Base-by-base conservation (phyloP, 2,329 filamentous ascomycete genomes). In the Drechslerella coelobrocha region DNA sequence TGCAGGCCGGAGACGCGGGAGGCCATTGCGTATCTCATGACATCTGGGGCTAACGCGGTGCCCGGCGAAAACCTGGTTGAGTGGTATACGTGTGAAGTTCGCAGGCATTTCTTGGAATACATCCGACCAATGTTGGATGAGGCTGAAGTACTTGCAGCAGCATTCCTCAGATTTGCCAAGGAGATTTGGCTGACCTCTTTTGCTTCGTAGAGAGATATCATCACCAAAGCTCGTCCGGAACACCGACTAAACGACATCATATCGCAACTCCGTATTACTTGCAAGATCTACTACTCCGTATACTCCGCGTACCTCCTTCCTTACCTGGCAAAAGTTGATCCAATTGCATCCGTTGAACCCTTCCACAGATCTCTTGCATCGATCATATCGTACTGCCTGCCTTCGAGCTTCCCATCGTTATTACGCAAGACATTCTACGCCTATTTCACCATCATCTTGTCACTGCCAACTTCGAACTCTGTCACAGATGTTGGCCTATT, bases 1-100 rank as follows among this genome's bases (percentile, higher is more conserved):
- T 72, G 51, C 31, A 50, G 68, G 21, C 27, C 50, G 34, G 68
- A 72, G 23, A 72, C 59, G 10, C 34, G 68, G 8, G 75, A 76
- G 59, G 75, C 75, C 0, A 73, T 76, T 34, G 61, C 73, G 21
- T 75, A 75, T 47, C 63, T 75, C 14, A 60, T 74, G 53, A 68
- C 65, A 2, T 72, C 65, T 14, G 68, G 66, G 54, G 55, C 61
- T 6, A 66, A 56, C 26, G 50, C 61, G 9, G 50, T 63, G 23
- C 53, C 66, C 31, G 66, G 74, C n/a, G 73, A 75, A 50, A 76
- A 55, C 47, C 54, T 76, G 19, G 41, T 74, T 24, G 75, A 76
- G 60, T 76, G 75, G 75, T 76, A 76, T 61, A 74, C 59, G 9
- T 75, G 73, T 54, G 75, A 76, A 57, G 75, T 75, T 37, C 66